Evolutionary conservation across 148 eudicot genomes (phyloP).

Genomic region (Agrostemma githago): DNA sequence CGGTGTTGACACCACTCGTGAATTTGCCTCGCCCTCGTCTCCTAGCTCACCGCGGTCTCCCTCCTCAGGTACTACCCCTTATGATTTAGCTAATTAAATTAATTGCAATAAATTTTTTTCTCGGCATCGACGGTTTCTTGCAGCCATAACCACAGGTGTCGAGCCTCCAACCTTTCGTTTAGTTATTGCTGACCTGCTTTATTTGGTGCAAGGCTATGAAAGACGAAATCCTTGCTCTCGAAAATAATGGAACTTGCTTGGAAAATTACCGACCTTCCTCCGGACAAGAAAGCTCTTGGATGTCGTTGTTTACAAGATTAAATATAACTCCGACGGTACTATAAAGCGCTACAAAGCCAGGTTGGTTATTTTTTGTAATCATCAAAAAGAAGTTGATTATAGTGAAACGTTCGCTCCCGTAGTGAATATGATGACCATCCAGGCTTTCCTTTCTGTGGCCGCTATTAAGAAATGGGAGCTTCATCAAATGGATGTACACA

Average conservation of each 20-base stretch:
- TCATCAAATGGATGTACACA: no score
- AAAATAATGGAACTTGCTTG: not conserved
- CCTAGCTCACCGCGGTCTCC: not conserved
- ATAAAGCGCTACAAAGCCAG: no score
- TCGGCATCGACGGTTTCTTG: not conserved
- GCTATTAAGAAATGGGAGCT: no score
- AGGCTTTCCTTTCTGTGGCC: no score
- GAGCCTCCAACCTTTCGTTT: not conserved
- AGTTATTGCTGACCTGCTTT: not conserved
- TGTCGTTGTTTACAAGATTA: no score
- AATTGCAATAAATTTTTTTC: no score
- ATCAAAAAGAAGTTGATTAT: no score
- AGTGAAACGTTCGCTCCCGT: no score
- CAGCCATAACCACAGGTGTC: not conserved
- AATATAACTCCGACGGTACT: no score
- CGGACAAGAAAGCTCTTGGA: no score
- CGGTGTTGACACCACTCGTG: not conserved
- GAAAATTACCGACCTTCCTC: not conserved
- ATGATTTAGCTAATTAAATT: not conserved
- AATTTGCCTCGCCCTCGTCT: not conserved
- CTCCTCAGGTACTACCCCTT: not conserved
- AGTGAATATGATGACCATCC: no score
- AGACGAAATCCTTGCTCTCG: not conserved
- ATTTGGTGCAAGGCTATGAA: not conserved
- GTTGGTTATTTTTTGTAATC: no score